Conservation (phyloP, 139 green algal species). For the Micromonas pusilla region DNA sequence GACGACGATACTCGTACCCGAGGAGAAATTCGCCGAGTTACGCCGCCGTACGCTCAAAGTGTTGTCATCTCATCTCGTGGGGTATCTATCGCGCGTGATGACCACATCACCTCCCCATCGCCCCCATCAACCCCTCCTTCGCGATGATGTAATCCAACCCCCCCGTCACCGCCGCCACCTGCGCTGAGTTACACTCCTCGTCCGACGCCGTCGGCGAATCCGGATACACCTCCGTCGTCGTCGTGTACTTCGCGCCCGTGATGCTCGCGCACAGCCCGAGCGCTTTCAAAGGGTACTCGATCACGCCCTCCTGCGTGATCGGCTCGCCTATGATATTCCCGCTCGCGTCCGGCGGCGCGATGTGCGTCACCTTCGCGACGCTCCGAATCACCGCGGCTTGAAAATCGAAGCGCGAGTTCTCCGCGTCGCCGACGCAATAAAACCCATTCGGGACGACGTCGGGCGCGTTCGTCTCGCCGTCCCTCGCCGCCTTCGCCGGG, state of each 20-base stretch:
- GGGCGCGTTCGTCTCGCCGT: constrained; percentile 6
- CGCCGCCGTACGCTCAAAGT: too few species aligned
- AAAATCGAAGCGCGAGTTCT: background rate
- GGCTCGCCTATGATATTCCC: constrained; percentile 26
- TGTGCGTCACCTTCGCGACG: constrained; percentile 21
- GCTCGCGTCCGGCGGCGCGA: constrained; percentile 18
- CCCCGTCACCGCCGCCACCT: constrained; percentile 17
- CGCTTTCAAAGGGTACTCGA: background rate
- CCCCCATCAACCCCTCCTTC: too few species aligned
- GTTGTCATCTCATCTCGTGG: too few species aligned
- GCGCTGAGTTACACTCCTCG: constrained; percentile 24
- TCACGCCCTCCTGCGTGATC: constrained; percentile 24
- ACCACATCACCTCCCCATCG: too few species aligned
- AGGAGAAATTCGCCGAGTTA: too few species aligned
- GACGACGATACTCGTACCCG: too few species aligned
- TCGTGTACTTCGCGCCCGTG: constrained; percentile 19
- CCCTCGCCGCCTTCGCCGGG: constrained; percentile 25
- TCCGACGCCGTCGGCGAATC: constrained; percentile 15
- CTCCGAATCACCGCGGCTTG: constrained; percentile 11
- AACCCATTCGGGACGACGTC: constrained; percentile 29
- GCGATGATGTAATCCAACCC: constrained; percentile 20
- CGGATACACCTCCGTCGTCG: constrained; percentile 29
- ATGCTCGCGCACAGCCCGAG: constrained; percentile 30
- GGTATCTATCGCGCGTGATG: too few species aligned
- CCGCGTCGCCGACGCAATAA: constrained; percentile 11